phyloP scores from a whole-genome alignment of 2,329 filamentous ascomycete species.

The Aspergillus fructus region DNA sequence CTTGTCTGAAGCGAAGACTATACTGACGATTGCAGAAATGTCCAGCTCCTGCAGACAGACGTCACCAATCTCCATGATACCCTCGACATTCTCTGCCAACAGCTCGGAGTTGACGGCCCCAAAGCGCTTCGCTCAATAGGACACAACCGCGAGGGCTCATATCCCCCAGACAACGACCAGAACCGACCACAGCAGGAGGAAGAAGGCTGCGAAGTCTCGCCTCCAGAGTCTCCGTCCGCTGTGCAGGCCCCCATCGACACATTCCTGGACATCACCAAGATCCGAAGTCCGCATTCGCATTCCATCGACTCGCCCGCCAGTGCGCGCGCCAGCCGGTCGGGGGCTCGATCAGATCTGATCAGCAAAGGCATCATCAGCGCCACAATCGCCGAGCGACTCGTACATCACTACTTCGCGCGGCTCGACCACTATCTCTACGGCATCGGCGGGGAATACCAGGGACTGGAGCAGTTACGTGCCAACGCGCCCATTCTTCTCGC shows the following conservation, averaged over 20 bases:
- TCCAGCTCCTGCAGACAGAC: conserved; percentile 32
- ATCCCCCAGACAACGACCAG: not conserved
- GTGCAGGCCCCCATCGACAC: conserved; percentile 39
- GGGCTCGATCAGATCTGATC: conserved; percentile 40
- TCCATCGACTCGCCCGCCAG: conserved; percentile 19
- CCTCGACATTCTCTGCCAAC: conserved; percentile 33
- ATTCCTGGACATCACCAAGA: conserved; percentile 35
- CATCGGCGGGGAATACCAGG: conserved; percentile 42
- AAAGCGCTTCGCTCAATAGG: conserved; percentile 14
- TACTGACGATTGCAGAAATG: conserved; percentile 23
- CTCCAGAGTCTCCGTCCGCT: conserved; percentile 33
- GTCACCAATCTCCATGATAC: conserved; percentile 28
- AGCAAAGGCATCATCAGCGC: conserved; percentile 43
- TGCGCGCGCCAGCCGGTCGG: conserved; percentile 2
- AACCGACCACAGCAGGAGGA: not conserved
- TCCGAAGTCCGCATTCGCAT: conserved; percentile 31
- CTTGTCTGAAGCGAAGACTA: too few species aligned
- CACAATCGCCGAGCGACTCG: conserved; percentile 44
- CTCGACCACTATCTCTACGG: conserved; percentile 51
- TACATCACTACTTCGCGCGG: conserved; percentile 43
- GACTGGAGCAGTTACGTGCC: conserved; percentile 40
- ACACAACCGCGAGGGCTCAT: not conserved
- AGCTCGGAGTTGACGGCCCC: conserved; percentile 31
- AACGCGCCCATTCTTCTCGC: conserved; percentile 45
- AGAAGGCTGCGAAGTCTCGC: conserved; percentile 37